Conservation (phyloP, 345 rosid genomes). For the Leavenworthia alabamica region DNA sequence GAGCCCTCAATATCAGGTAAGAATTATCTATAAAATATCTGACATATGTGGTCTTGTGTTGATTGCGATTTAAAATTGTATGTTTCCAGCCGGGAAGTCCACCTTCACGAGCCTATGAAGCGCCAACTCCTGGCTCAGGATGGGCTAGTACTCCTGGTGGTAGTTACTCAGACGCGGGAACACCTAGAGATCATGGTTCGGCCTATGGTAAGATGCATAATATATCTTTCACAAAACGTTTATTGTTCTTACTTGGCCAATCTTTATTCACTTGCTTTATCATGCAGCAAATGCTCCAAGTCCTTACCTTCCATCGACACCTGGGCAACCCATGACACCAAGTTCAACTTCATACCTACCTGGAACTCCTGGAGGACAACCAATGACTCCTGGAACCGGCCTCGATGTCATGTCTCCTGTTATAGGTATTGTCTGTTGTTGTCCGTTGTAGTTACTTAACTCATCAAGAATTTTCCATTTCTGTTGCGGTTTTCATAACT, state of each 20-base stretch:
- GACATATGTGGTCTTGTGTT: no score
- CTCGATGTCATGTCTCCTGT: conserved; percentile 90
- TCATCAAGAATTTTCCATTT: not conserved
- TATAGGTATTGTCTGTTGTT: conserved; percentile 38
- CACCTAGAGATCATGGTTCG: conserved; percentile 77
- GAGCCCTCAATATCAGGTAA: conserved; percentile 89
- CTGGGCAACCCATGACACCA: conserved; percentile 93
- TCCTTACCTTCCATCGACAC: conserved; percentile 90
- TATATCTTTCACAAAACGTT: not conserved
- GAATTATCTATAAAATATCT: no score
- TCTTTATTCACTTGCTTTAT: conserved; percentile 1
- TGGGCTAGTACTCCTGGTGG: conserved; percentile 94
- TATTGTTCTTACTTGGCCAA: not conserved
- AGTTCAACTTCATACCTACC: conserved; percentile 72
- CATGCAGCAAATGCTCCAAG: conserved; percentile 94
- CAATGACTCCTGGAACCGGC: conserved; percentile 90
- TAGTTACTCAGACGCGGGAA: conserved; percentile 82
- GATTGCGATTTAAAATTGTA: not conserved
- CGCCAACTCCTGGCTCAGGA: conserved; percentile 93
- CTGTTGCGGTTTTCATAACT: not conserved
- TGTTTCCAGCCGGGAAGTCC: conserved; percentile 85
- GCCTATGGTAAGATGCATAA: conserved; percentile 82
- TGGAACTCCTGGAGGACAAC: conserved; percentile 97
- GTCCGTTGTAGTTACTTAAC: not conserved
- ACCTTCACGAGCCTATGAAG: conserved; percentile 78